These are phyloP conservation scores for Metarhizium robertsii DNA, from an alignment of 2,329 filamentous ascomycete species.

Conservation along the genomic window DNA sequence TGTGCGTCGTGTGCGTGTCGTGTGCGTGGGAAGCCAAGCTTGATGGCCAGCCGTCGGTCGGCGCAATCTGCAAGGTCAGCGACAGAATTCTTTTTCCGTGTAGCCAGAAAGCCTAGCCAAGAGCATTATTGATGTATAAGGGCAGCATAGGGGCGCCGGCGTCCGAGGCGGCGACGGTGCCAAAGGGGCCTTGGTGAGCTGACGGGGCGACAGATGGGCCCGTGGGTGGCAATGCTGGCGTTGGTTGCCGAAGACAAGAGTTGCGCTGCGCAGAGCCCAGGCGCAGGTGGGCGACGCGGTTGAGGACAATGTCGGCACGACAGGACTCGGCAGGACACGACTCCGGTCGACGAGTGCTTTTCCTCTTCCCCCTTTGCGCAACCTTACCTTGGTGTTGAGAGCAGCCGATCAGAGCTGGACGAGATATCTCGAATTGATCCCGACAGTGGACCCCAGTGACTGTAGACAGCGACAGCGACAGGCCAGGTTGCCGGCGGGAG, in stretches of 20 bases:
- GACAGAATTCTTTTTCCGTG: not conserved
- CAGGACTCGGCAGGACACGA: constrained; percentile 2
- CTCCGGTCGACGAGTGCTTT: not conserved
- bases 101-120: not conserved
- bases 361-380: constrained; percentile 4
- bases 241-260: constrained; percentile 1
- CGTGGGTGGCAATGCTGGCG: constrained; percentile 2
- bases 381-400: constrained; percentile 4
- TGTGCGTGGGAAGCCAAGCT: not conserved
- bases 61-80: not conserved
- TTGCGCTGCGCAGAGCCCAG: not conserved
- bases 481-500: constrained; percentile 6
- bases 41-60: not conserved
- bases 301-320: not conserved
- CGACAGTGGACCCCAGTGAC: constrained; percentile 6
- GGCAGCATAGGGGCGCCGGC: no score
- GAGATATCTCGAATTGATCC: constrained; percentile 1
- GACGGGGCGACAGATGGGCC: constrained; percentile 2
- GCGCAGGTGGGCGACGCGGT: not conserved
- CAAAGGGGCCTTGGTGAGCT: not conserved
- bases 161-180: not conserved
- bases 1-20: not conserved
- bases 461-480: constrained; percentile 8
- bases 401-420: constrained; percentile 1
- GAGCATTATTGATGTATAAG: no score